Evolutionary conservation across 164 flowering plant genomes (phyloP).

Genomic region (Magnolia changhungtana): DNA sequence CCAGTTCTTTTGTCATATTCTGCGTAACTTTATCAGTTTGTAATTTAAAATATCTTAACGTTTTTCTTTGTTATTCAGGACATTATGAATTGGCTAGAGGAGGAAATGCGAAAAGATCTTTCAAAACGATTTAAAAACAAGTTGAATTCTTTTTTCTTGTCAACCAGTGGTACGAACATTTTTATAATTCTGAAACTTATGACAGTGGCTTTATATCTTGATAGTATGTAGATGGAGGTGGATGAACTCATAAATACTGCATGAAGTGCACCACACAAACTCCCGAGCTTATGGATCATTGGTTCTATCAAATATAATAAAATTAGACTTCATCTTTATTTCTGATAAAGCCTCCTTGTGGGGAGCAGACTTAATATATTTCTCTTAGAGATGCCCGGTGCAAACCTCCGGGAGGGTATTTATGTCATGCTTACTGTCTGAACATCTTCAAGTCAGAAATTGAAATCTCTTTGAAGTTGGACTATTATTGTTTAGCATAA

Average conservation of each 20-base stretch:
- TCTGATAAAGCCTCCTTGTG: too few relatives aligned
- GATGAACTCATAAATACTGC: not conserved
- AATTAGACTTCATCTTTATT: too few relatives aligned
- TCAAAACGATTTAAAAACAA: constrained; percentile 12
- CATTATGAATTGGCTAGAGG: constrained; percentile 22
- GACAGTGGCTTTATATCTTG: not conserved
- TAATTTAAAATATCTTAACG: too few relatives aligned
- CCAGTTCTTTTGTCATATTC: not conserved
- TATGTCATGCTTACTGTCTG: too few relatives aligned
- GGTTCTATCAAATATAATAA: too few relatives aligned
- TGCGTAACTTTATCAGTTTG: not conserved
- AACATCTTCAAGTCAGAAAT: too few relatives aligned
- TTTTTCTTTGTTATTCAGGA: constrained; percentile 12
- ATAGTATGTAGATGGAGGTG: not conserved
- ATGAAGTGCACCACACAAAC: not conserved
- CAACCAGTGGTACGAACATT: constrained; percentile 8
- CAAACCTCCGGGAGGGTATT: too few relatives aligned
- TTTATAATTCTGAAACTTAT: not conserved
- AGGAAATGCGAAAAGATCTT: constrained; percentile 18
- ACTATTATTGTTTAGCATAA: too few relatives aligned
- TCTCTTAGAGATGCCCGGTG: too few relatives aligned
- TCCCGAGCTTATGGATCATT: too few relatives aligned
- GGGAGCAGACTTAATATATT: too few relatives aligned
- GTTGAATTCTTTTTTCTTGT: constrained; percentile 17
- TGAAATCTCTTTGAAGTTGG: too few relatives aligned